Evolutionary conservation across 2,329 filamentous ascomycete species (phyloP).

Genomic region (Metarhizium anisopliae): DNA sequence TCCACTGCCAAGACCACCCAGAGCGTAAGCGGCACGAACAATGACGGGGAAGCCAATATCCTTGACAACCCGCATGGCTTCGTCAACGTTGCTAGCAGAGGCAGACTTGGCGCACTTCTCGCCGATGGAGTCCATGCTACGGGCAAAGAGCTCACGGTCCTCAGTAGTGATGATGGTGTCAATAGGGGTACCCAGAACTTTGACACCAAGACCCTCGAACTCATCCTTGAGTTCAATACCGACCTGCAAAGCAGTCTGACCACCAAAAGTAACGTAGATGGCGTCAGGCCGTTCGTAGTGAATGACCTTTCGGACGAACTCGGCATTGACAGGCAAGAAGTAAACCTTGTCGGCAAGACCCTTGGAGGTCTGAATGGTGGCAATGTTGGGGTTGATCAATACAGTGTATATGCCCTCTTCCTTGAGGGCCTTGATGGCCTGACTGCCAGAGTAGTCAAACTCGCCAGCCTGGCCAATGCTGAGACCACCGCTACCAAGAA

Average conservation of each 20-base stretch:
- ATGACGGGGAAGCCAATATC: constrained; percentile 95
- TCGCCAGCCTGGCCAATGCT: constrained; percentile 97
- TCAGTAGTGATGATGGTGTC: constrained; percentile 98
- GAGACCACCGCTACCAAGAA: constrained; percentile 88
- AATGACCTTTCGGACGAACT: constrained; percentile 97
- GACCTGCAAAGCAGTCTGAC: constrained; percentile 92
- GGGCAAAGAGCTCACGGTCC: constrained; percentile 92
- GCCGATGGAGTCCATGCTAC: constrained; percentile 96
- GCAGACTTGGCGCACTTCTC: constrained; percentile 98
- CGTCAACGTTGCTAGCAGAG: constrained; percentile 79
- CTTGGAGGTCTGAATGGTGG: constrained; percentile 97
- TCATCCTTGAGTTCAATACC: constrained; percentile 97
- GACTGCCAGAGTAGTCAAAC: constrained; percentile 97
- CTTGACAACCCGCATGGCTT: constrained; percentile 81
- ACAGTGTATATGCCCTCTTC: constrained; percentile 98
- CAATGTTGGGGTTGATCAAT: constrained; percentile 98
- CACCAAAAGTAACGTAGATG: constrained; percentile 96
- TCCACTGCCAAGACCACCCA: constrained; percentile 89
- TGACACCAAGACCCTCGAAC: constrained; percentile 84
- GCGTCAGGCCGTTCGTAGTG: constrained; percentile 88
- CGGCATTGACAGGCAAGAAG: constrained; percentile 92
- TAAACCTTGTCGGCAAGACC: constrained; percentile 97
- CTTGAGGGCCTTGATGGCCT: constrained; percentile 97
- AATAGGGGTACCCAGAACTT: constrained; percentile 92
- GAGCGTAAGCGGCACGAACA: constrained; percentile 88